phyloP scores from a whole-genome alignment of 2,329 filamentous ascomycete species.

The Talaromyces piceae region DNA sequence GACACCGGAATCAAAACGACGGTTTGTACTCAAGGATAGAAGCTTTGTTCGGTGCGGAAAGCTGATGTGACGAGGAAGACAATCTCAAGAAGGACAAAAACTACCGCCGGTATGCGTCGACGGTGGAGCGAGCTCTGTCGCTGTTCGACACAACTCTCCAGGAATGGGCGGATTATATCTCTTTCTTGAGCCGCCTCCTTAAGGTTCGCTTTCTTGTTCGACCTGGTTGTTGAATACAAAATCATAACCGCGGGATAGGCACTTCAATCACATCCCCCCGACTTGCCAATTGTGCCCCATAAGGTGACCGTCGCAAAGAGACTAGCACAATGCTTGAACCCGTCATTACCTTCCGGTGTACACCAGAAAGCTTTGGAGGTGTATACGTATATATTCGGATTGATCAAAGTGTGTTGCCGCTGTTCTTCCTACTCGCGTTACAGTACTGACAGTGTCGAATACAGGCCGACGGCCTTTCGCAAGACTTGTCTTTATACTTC shows the following conservation, averaged over 20 bases:
- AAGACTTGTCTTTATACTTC: constrained; percentile 78
- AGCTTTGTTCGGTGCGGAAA: background rate
- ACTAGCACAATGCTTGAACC: constrained; percentile 90
- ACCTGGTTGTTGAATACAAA: constrained; percentile 12
- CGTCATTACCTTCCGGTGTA: constrained; percentile 85
- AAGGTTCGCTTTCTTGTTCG: constrained; percentile 53
- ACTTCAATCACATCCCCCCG: constrained; percentile 74
- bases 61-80: constrained; percentile 19
- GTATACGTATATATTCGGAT: constrained; percentile 79
- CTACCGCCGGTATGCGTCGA: constrained; percentile 82
- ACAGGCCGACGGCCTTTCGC: constrained; percentile 63
- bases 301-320: constrained; percentile 80
- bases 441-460: background rate
- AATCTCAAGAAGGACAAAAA: constrained; percentile 51
- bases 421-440: background rate
- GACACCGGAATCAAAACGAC: constrained; percentile 62
- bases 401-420: constrained; percentile 57
- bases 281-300: constrained; percentile 66
- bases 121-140: constrained; percentile 76
- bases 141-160: constrained; percentile 89
- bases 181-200: constrained; percentile 80
- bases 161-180: constrained; percentile 99
- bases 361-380: constrained; percentile 97
- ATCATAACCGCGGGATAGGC: constrained; percentile 47
- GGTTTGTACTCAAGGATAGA: constrained; percentile 48